Base-by-base conservation (phyloP, 1,284 basidiomycete species). In the Porodaedalea pini region DNA sequence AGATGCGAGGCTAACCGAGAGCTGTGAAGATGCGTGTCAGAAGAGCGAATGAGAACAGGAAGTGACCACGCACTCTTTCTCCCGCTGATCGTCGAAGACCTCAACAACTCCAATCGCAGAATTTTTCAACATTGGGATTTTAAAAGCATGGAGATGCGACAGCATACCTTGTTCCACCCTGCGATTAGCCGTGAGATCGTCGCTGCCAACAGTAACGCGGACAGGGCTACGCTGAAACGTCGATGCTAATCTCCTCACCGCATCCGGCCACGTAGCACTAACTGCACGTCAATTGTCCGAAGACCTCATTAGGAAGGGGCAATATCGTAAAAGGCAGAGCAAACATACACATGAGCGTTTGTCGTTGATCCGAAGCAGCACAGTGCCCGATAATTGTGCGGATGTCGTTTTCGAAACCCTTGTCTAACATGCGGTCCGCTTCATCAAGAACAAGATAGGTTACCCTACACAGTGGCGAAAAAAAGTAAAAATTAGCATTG, bases 321-420 rank as follows among this genome's bases (percentile, higher is more conserved):
- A n/a, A n/a, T n/a, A n/a, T n/a, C n/a, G n/a, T n/a, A n/a, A n/a
- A 10, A 57, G 21, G n/a, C 5, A 19, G 37, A 36, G 23, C 2
- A 31, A 7, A 79, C 88, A 66, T 69, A 92, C 91, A 95, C 93
- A 96, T 95, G 77, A 94, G 83, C 3, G 92, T 96, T 73, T 96
- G 92, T 36, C 92, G 79, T 55, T 83, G 78, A 11, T 73, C 71
- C 10, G 78, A 75, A 63, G 82, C 82, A 64, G 88, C 88, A 29
- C 88, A 87, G 65, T 83, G 79, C 6, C 83, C 86, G 61, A 99
- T 95, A 67, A 99, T 99, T 57, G 82, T 82, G 50, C 94, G 81
- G 63, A 99, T 98, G 71, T 99, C 97, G 66, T 98, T 97, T 75
- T 99, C 97, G 71, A 99, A 99, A 0, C 97, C 97, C 67, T 91